Conservation (phyloP, 192 early-diverging fungal species). For the Coemansia sp. region DNA sequence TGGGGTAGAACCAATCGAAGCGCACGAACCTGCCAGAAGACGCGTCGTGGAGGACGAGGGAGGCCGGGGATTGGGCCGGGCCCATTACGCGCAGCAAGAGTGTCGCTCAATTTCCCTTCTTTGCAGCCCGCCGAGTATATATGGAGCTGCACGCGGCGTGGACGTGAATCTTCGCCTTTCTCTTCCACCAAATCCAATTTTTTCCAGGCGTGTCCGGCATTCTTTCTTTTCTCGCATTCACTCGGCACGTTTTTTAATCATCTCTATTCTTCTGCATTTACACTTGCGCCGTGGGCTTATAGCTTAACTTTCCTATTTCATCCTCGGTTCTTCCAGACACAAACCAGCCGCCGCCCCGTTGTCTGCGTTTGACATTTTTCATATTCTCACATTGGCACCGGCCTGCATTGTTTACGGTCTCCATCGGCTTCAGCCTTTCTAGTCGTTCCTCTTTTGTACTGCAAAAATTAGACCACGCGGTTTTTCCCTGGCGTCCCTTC, state of each 20-base stretch:
- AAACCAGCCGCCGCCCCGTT: background rate
- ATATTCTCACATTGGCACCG: conserved; percentile 1
- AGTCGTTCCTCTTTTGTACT: background rate
- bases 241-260: too few relatives aligned
- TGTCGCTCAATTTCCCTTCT: background rate
- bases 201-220: background rate
- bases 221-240: background rate
- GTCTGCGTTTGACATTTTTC: background rate
- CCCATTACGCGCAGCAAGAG: background rate
- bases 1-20: background rate
- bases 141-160: background rate
- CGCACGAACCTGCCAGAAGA: background rate
- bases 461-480: background rate
- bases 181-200: background rate
- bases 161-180: background rate
- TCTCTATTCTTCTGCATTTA: background rate
- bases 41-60: too few relatives aligned
- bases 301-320: background rate
- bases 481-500: background rate
- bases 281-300: background rate
- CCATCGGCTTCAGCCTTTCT: background rate
- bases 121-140: background rate
- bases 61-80: background rate
- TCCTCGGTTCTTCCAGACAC: background rate
- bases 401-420: background rate